Evolutionary conservation across 441 rosid genomes (phyloP).

Genomic region (Gossypium davidsonii): DNA sequence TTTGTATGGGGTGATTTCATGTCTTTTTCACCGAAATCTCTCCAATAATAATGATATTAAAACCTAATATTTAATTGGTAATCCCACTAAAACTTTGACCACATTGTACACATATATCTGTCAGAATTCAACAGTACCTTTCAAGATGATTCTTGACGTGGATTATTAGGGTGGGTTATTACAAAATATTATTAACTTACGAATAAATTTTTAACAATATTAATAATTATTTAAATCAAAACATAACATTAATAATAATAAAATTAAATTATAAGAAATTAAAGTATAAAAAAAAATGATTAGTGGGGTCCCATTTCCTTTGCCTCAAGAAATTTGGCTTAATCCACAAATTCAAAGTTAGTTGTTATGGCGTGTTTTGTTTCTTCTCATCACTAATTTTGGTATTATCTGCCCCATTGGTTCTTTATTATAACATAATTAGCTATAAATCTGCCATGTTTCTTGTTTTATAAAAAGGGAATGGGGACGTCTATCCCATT

Average conservation of each 20-base stretch:
- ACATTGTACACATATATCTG: not conserved
- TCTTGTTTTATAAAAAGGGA: slow-evolving; percentile 5
- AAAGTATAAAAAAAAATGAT: not conserved
- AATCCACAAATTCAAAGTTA: slow-evolving; percentile 23
- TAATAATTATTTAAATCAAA: not conserved
- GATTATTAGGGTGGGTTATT: too few relatives aligned
- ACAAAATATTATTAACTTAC: too few relatives aligned
- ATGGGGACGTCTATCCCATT: slow-evolving; percentile 1
- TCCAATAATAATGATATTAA: slow-evolving; percentile 21
- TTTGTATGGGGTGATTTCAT: slow-evolving; percentile 18
- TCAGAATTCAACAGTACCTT: slow-evolving; percentile 10
- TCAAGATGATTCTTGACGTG: slow-evolving; percentile 11
- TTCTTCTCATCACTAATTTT: slow-evolving; percentile 8
- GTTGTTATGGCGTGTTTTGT: slow-evolving; percentile 20
- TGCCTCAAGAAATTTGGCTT: slow-evolving; percentile 12
- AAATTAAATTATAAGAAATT: not conserved
- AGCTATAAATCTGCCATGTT: not conserved
- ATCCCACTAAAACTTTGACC: slow-evolving; percentile 35
- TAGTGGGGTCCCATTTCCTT: slow-evolving; percentile 28
- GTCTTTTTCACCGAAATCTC: slow-evolving; percentile 60
- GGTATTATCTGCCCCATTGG: not conserved
- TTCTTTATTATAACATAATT: not conserved
- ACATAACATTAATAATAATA: not conserved
- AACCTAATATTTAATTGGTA: slow-evolving; percentile 14
- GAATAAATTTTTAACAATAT: not conserved